Conservation (phyloP, 495 filamentous ascomycete species). For the Corynascus novoguineensis region DNA sequence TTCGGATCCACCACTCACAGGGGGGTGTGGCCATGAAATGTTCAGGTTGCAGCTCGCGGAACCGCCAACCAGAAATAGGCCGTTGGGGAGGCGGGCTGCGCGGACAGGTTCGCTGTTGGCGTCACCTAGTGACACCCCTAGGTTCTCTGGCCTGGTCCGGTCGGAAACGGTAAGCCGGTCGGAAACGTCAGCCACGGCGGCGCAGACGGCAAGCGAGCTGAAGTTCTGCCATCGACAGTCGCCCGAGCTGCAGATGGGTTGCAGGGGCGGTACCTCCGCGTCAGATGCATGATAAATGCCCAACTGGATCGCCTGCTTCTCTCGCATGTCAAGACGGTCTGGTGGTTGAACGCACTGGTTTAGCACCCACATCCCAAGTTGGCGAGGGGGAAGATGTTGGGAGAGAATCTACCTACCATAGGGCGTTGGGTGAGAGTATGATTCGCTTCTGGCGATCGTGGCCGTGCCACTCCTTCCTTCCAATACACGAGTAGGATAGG, state of each 20-base stretch:
- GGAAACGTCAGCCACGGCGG: slow-evolving; percentile 35
- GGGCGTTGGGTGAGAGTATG: slow-evolving; percentile 18
- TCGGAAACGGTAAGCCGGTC: slow-evolving; percentile 21
- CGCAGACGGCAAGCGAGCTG: slow-evolving; percentile 44
- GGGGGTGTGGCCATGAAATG: slow-evolving; percentile 15
- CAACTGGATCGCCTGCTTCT: slow-evolving; percentile 38
- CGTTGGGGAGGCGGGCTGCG: slow-evolving; percentile 26
- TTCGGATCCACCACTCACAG: background rate
- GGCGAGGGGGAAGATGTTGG: background rate
- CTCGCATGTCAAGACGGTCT: slow-evolving; percentile 26
- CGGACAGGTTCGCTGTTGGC: slow-evolving; percentile 1
- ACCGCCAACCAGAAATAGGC: slow-evolving; percentile 19
- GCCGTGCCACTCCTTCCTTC: slow-evolving; percentile 13
- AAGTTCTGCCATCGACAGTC: slow-evolving; percentile 43
- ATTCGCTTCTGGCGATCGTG: slow-evolving; percentile 17
- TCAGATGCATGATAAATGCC: slow-evolving; percentile 35
- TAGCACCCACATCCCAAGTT: background rate
- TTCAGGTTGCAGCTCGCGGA: slow-evolving; percentile 22
- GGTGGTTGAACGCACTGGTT: background rate
- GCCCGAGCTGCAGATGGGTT: slow-evolving; percentile 37
- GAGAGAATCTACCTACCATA: slow-evolving; percentile 12
- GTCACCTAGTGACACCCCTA: background rate
- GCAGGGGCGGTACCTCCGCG: slow-evolving; percentile 12
- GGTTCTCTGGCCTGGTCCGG: background rate
- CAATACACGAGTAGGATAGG: slow-evolving; percentile 23